These are phyloP conservation scores for Dentiscutata heterogama DNA, from an alignment of 371 early-diverging fungal species.

Conservation along the genomic window DNA sequence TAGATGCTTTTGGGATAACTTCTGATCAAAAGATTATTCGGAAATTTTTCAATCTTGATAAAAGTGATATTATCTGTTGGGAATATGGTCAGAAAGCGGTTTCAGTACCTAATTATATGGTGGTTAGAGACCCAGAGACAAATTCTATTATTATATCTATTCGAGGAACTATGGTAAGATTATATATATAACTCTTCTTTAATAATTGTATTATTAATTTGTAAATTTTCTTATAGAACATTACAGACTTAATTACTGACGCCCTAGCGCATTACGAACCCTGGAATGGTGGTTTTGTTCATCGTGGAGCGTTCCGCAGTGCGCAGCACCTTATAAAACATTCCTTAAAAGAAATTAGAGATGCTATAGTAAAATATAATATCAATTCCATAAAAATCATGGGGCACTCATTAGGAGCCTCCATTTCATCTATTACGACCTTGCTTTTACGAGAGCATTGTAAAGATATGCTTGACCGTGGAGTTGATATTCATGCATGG, in stretches of 20 bases:
- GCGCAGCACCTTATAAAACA: constrained; percentile 79
- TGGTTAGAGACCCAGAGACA: constrained; percentile 75
- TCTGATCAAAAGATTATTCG: constrained; percentile 78
- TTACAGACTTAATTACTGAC: constrained; percentile 87
- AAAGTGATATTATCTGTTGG: constrained; percentile 80
- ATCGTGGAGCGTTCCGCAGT: constrained; percentile 83
- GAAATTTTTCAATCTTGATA: constrained; percentile 73
- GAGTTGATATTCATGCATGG: constrained; percentile 61
- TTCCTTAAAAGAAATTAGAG: constrained; percentile 61
- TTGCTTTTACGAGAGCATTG: constrained; percentile 67
- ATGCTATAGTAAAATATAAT: constrained; percentile 51
- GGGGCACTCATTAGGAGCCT: constrained; percentile 88
- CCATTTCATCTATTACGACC: constrained; percentile 81
- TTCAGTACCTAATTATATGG: constrained; percentile 84
- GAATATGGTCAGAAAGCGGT: constrained; percentile 78
- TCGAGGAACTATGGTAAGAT: constrained; percentile 83
- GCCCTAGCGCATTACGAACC: constrained; percentile 87
- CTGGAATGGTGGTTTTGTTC: constrained; percentile 90
- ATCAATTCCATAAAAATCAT: constrained; percentile 72
- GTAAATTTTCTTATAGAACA: constrained; percentile 60
- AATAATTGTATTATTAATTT: constrained; percentile 18
- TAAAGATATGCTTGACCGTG: constrained; percentile 44
- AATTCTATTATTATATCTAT: constrained; percentile 81
- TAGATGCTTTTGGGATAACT: constrained; percentile 75
- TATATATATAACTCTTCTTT: too few relatives aligned